Evolutionary conservation across 768 basidiomycete species (phyloP).

Genomic region (Lactarius hengduanensis): DNA sequence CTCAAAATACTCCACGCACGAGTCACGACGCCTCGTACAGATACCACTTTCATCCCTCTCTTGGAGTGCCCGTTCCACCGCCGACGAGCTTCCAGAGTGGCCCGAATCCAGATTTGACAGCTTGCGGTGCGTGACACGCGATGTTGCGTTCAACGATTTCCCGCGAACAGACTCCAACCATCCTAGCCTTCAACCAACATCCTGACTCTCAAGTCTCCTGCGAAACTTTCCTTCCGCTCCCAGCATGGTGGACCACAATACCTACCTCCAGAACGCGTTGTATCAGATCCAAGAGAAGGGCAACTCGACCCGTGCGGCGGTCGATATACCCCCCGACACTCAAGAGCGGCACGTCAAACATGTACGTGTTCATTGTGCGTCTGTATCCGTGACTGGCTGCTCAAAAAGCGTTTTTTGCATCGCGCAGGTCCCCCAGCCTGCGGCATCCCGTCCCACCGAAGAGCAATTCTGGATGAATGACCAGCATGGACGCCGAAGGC

Average conservation of each 20-base stretch:
- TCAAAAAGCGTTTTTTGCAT: conserved; percentile 2
- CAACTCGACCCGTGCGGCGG: conserved; percentile 33
- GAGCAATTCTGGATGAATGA: conserved; percentile 65
- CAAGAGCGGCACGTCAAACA: conserved; percentile 36
- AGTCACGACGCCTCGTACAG: background rate
- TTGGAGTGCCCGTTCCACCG: background rate
- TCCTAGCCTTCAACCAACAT: conserved; percentile 1
- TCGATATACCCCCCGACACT: conserved; percentile 30
- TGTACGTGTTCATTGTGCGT: conserved; percentile 33
- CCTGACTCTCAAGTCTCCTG: background rate
- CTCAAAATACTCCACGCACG: background rate
- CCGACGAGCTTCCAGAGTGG: conserved; percentile 4
- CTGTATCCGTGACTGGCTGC: background rate
- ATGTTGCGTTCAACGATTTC: conserved; percentile 1
- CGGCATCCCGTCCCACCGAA: conserved; percentile 60
- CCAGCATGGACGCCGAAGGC: conserved; percentile 54
- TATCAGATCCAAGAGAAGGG: conserved; percentile 36
- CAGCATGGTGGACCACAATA: conserved; percentile 23
- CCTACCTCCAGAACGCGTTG: conserved; percentile 30
- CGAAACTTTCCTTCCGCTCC: background rate
- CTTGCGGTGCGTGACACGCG: conserved; percentile 1
- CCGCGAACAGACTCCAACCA: background rate
- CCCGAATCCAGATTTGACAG: background rate
- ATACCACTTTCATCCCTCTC: background rate
- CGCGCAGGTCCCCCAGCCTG: conserved; percentile 68